Evolutionary conservation across 176 grass and related monocot genomes (phyloP).

Genomic region (Phoenix dactylifera): DNA sequence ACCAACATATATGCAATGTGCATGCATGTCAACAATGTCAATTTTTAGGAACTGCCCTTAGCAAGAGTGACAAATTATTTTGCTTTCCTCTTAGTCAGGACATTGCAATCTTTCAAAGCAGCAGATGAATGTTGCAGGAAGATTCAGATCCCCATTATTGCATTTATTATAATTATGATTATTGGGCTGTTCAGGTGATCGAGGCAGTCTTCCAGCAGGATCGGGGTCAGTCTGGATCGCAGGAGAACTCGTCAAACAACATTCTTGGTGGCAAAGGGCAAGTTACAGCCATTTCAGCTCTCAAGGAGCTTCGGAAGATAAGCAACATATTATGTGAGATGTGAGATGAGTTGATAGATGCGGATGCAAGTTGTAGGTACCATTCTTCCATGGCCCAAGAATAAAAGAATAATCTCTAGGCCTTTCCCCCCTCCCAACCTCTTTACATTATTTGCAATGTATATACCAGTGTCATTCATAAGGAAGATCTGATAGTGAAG

Average conservation of each 20-base stretch:
- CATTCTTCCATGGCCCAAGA: slow-evolving; percentile 8
- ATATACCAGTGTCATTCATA: too few relatives aligned
- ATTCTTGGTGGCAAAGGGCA: slow-evolving; percentile 6
- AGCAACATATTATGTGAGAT: slow-evolving; percentile 38
- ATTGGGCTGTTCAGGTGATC: slow-evolving; percentile 1
- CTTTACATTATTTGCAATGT: too few relatives aligned
- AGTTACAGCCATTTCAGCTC: background rate
- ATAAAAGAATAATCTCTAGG: slow-evolving; percentile 13
- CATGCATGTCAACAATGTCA: too few relatives aligned
- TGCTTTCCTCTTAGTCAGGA: background rate
- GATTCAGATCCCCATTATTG: background rate
- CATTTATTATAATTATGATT: background rate
- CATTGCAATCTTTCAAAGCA: background rate
- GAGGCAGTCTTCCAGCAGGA: slow-evolving; percentile 11
- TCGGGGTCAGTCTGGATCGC: background rate
- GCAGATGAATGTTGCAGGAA: too few relatives aligned
- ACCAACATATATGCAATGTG: too few relatives aligned
- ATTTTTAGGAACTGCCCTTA: too few relatives aligned
- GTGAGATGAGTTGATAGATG: slow-evolving; percentile 12
- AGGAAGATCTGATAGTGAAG: too few relatives aligned
- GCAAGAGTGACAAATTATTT: too few relatives aligned
- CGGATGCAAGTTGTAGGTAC: slow-evolving; percentile 1
- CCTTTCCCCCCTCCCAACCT: background rate
- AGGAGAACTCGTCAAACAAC: slow-evolving; percentile 1
- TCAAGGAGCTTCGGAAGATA: slow-evolving; percentile 7